Percentiles rank a stretch among this genome's conserved stretches.
Conservation (phyloP, 495 filamentous ascomycete species). For the Tuber magnatum region DNA sequence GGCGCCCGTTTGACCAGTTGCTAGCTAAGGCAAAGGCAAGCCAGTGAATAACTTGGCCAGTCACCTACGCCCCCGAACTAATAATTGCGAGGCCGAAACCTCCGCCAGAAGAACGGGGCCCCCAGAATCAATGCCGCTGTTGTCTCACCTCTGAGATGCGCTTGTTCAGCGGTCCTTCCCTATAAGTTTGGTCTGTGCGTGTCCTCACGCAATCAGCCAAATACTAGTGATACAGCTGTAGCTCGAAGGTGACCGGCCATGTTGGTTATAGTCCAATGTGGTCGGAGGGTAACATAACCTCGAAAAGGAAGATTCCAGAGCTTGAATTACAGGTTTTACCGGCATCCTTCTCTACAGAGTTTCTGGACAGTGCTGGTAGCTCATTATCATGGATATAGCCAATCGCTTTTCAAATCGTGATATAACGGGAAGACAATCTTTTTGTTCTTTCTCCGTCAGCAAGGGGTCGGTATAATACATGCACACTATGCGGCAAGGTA, state of each 20-base stretch:
- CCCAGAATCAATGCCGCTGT: neutral
- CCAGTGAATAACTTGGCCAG: neutral
- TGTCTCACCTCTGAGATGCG: neutral
- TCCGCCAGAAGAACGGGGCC: neutral
- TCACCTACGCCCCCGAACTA: neutral
- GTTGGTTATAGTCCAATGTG: neutral
- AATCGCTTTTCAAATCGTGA: conserved; percentile 2
- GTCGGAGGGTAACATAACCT: neutral
- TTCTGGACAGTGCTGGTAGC: neutral
- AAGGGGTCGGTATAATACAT: conserved; percentile 17
- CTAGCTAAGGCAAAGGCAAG: neutral
- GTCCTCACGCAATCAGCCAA: neutral
- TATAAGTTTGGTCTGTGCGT: neutral
- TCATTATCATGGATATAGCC: neutral
- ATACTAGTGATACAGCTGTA: neutral
- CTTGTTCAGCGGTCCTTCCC: neutral
- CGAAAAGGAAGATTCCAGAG: neutral
- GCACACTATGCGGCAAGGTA: conserved; percentile 20
- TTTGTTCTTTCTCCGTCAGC: conserved; percentile 18
- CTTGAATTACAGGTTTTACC: conserved; percentile 4
- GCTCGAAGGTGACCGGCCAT: neutral
- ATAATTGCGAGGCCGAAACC: neutral
- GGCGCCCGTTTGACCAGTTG: neutral
- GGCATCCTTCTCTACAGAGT: neutral
- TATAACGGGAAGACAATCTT: conserved; percentile 5